These are phyloP conservation scores for Scedosporium boydii DNA, from an alignment of 2,329 filamentous ascomycete species.

Conservation along the genomic window DNA sequence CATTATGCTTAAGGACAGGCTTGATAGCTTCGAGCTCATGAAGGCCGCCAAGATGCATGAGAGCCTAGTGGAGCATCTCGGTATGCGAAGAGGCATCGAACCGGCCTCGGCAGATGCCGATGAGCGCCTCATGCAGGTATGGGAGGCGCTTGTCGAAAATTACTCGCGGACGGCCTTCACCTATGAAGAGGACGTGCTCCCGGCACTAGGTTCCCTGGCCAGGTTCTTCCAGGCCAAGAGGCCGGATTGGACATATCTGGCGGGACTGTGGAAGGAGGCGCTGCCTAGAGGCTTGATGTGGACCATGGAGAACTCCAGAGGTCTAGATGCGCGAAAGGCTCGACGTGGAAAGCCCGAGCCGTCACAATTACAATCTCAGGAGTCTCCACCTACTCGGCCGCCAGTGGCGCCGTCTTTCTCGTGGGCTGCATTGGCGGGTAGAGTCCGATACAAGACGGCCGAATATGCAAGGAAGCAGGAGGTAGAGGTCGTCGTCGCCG, in stretches of 20 bases:
- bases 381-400: not conserved
- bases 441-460: not conserved
- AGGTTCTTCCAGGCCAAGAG: conserved; percentile 10
- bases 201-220: conserved; percentile 16
- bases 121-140: not conserved
- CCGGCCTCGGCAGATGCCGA: conserved; percentile 10
- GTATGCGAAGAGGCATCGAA: not conserved
- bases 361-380: not conserved
- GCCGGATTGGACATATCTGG: conserved; percentile 14
- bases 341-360: not conserved
- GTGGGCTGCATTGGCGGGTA: not conserved
- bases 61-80: conserved; percentile 15
- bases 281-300: conserved; percentile 13
- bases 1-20: conserved; percentile 8
- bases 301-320: conserved; percentile 7
- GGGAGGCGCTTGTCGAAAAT: not conserved
- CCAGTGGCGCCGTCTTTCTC: not conserved
- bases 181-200: conserved; percentile 13
- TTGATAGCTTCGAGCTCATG: not conserved
- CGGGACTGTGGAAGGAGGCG: conserved; percentile 16
- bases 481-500: not conserved
- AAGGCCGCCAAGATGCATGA: conserved; percentile 14
- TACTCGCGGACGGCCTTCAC: conserved; percentile 9
- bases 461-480: not conserved
- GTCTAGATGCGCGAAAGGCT: not conserved